Percentiles rank a stretch among this genome's conserved stretches.
Evolutionary conservation across 306 rosid genomes (phyloP).

Genomic region (Cucurbita moschata): DNA sequence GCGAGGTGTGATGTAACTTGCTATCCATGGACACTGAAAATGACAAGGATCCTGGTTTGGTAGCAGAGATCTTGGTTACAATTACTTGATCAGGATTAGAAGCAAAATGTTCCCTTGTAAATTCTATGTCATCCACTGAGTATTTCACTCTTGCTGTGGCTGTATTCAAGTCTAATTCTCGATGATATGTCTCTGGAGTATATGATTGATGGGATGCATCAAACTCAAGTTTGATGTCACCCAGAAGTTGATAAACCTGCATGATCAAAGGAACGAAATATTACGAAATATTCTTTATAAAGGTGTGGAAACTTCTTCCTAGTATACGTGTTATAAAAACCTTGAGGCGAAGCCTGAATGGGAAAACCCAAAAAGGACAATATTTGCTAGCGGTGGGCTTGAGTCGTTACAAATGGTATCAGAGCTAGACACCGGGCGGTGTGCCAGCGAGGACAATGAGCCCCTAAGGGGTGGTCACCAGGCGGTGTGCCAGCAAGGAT

Average conservation of each 20-base stretch:
- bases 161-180: conserved; percentile 75
- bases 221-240: conserved; percentile 69
- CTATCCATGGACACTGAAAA: conserved; percentile 60
- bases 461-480: no score
- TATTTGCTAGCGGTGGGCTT: no score
- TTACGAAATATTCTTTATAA: no score
- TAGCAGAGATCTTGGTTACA: conserved; percentile 52
- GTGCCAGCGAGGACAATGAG: no score
- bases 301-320: no score
- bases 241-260: conserved; percentile 76
- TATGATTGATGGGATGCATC: conserved; percentile 53
- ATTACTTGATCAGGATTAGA: conserved; percentile 70
- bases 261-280: background rate
- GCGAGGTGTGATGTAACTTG: conserved; percentile 46
- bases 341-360: no score
- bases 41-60: conserved; percentile 56
- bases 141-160: conserved; percentile 59
- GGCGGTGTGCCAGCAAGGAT: no score
- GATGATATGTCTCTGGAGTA: conserved; percentile 40
- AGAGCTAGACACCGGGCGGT: no score
- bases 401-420: no score
- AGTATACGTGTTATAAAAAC: no score
- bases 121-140: conserved; percentile 57
- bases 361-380: no score
- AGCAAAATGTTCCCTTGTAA: conserved; percentile 69